phyloP scores from a whole-genome alignment of 192 early-diverging fungal species.

The Diversispora epigaea region DNA sequence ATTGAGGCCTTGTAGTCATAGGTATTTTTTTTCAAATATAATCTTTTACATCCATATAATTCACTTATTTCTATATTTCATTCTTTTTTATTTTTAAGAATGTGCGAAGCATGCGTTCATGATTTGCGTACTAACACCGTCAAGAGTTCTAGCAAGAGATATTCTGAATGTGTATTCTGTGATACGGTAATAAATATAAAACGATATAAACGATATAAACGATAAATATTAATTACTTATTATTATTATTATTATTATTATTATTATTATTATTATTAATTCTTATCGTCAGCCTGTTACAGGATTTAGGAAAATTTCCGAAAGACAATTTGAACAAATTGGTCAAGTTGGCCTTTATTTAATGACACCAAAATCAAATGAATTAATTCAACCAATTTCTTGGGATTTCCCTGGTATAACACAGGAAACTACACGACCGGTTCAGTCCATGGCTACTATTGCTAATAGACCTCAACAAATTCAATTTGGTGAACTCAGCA shows the following conservation, averaged over 20 bases:
- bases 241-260: neutral
- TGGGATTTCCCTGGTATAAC: constrained; percentile 10
- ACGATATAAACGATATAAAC: neutral
- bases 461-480: neutral
- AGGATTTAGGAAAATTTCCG: neutral
- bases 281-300: neutral
- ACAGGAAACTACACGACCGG: neutral
- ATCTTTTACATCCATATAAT: neutral
- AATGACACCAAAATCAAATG: neutral
- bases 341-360: neutral
- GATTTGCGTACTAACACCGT: constrained; percentile 14
- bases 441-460: neutral
- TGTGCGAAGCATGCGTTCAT: constrained; percentile 28
- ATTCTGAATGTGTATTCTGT: constrained; percentile 20
- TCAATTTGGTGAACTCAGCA: constrained; percentile 23
- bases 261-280: neutral
- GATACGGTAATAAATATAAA: constrained; percentile 6
- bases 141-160: constrained; percentile 22
- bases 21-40: constrained; percentile 1
- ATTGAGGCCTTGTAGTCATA: constrained; percentile 26
- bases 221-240: neutral
- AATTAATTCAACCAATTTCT: neutral
- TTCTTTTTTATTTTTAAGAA: constrained; percentile 10
- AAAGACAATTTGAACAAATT: neutral
- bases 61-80: neutral